These are phyloP conservation scores for Solanum clarkiae DNA, from an alignment of 257 asterid genomes.

Conservation along the genomic window DNA sequence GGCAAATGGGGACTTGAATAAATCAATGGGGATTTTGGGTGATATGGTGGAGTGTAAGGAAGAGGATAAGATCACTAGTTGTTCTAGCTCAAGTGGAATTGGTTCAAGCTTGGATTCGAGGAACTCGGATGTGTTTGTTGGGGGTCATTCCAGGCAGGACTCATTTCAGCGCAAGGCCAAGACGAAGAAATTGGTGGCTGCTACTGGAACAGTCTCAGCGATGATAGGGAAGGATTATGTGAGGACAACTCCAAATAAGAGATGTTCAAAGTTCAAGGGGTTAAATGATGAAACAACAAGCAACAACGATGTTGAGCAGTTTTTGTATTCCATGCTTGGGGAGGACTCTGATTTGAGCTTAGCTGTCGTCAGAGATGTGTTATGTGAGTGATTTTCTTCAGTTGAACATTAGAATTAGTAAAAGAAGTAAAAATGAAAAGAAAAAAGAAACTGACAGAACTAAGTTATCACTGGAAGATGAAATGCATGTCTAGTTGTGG, in stretches of 20 bases:
- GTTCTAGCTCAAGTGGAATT: constrained; percentile 54
- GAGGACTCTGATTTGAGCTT: constrained; percentile 52
- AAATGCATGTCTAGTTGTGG: neutral
- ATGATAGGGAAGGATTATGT: constrained; percentile 79
- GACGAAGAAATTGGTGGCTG: constrained; percentile 54
- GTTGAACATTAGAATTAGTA: neutral
- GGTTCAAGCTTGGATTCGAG: constrained; percentile 57
- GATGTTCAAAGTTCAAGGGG: constrained; percentile 25
- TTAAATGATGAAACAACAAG: constrained; percentile 27
- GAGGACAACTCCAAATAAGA: constrained; percentile 56
- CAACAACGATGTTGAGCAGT: constrained; percentile 62
- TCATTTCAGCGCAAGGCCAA: constrained; percentile 35
- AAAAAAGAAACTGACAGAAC: neutral
- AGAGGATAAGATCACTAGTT: constrained; percentile 59
- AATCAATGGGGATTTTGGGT: constrained; percentile 38
- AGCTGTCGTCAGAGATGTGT: constrained; percentile 65
- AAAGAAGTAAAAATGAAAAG: neutral
- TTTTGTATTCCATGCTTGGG: constrained; percentile 80
- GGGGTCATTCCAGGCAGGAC: constrained; percentile 14
- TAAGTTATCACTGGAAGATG: neutral
- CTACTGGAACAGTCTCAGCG: constrained; percentile 64
- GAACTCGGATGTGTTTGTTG: constrained; percentile 27
- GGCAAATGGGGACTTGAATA: constrained; percentile 30
- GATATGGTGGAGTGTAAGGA: constrained; percentile 14
- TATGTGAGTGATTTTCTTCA: constrained; percentile 46